Base-by-base conservation (phyloP, 768 basidiomycete species). In the Coprinopsis marcescibilis region DNA sequence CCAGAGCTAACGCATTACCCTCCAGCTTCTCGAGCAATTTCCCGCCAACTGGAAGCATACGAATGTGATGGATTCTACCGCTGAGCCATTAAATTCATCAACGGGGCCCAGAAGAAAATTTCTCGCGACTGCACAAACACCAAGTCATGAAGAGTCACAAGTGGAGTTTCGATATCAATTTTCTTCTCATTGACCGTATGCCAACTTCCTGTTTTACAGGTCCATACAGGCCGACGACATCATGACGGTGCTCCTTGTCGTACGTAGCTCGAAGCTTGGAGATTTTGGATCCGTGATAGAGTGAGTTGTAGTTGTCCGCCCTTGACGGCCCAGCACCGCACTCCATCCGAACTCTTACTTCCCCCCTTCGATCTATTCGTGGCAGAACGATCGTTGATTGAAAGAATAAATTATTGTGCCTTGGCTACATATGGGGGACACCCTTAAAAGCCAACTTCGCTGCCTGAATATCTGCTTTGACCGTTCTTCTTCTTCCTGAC, bases 291-390 rank as follows among this genome's bases (percentile, higher is more conserved):
- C 33, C 44, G 41, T 27, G 45, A 51, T 46, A 48, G 43, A 52
- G 19, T 27, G 19, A 38, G 8, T 4, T 29, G 45, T 27, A 46
- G 13, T 23, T 33, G 19, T 56, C 55, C 55, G 55, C 51, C 48
- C 45, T 35, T 39, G 46, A 47, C 57, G 55, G 54, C 11, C 23
- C n/a, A 48, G 26, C 51, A 40, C 48, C 48, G 47, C 48, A 36
- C 41, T 34, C 34, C 19, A 35, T 43, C 46, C 40, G 46, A 30
- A 24, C 26, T 15, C 23, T 35, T 30, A 15, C 23, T 24, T 40
- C 23, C 2, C 10, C 23, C 43, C 29, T 40, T 23, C 14, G 27
- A 41, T 32, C 26, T n/a, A 13, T 43, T 35, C 26, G 40, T 49
- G 20, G 39, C 38, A 13, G 19, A 12, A 8, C 21, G 23, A 25